Conservation (phyloP, 148 eudicot species). For the Salicornia ramosissima region DNA sequence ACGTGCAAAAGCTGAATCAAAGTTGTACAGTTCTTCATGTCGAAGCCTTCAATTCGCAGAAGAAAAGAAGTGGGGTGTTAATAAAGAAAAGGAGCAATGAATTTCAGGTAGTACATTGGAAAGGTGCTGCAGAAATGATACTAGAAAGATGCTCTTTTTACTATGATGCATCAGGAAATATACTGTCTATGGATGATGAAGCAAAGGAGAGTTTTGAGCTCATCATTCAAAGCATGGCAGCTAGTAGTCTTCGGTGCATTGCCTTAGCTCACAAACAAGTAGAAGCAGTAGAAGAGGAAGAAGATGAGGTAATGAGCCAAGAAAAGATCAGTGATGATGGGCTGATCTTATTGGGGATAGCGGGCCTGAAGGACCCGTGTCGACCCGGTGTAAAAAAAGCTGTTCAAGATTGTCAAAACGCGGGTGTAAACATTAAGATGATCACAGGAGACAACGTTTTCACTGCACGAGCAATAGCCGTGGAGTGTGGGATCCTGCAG, state of each 20-base stretch:
- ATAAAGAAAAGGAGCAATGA: constrained; percentile 1
- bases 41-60: constrained; percentile 24
- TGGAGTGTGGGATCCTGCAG: constrained; percentile 30
- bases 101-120: constrained; percentile 21
- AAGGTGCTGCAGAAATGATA: constrained; percentile 28
- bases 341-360: constrained; percentile 20
- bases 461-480: constrained; percentile 29
- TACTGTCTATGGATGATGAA: not conserved
- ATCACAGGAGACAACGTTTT: constrained; percentile 30
- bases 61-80: constrained; percentile 27
- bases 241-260: constrained; percentile 26
- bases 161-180: constrained; percentile 19
- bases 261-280: constrained; percentile 23
- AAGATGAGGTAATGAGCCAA: not conserved
- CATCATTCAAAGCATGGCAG: constrained; percentile 25
- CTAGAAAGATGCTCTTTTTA: constrained; percentile 16
- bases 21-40: constrained; percentile 13
- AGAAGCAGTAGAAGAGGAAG: constrained; percentile 1
- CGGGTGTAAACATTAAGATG: constrained; percentile 34
- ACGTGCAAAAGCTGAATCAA: constrained; percentile 10
- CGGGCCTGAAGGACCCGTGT: constrained; percentile 31
- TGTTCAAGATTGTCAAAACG: constrained; percentile 27
- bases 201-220: constrained; percentile 16
- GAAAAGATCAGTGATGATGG: constrained; percentile 13
- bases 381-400: constrained; percentile 31